These are phyloP conservation scores for Babesia sp. DNA, from an alignment of 169 alveolate genomes.

Conservation along the genomic window DNA sequence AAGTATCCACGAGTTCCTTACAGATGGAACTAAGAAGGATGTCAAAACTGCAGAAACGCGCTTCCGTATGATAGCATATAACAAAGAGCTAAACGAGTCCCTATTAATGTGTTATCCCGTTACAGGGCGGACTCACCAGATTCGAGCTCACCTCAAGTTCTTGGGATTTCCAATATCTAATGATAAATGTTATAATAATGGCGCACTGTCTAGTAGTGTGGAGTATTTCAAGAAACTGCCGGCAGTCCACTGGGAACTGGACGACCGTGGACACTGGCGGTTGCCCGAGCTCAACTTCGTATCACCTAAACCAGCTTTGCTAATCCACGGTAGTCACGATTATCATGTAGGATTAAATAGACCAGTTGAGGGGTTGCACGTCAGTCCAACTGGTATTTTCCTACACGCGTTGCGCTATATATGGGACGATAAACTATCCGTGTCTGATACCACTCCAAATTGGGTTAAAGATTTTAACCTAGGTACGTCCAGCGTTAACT, in stretches of 20 bases:
- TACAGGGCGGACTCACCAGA: constrained; percentile 97
- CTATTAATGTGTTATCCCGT: constrained; percentile 90
- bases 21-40: constrained; percentile 7
- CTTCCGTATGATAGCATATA: constrained; percentile 80
- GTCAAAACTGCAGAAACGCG: constrained; percentile 70
- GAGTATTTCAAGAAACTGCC: constrained; percentile 57
- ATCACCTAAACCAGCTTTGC: background rate
- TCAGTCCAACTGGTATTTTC: constrained; percentile 74
- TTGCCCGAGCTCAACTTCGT: constrained; percentile 21
- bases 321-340: background rate
- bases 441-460: constrained; percentile 34
- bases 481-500: background rate
- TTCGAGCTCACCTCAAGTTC: constrained; percentile 91
- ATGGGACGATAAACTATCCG: constrained; percentile 59
- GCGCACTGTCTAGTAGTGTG: constrained; percentile 48
- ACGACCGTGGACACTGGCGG: constrained; percentile 44
- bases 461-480: constrained; percentile 56
- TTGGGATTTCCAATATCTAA: constrained; percentile 90
- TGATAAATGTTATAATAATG: constrained; percentile 69
- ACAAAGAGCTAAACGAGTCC: constrained; percentile 82
- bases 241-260: constrained; percentile 52
- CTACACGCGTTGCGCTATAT: constrained; percentile 74
- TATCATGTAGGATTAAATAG: constrained; percentile 27
- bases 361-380: constrained; percentile 18
- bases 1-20: constrained; percentile 38